Percentiles rank a stretch among this genome's conserved stretches.
These are phyloP conservation scores for Phytopythium litorale DNA, from an alignment of 352 stramenopile genomes.

Conservation along the genomic window DNA sequence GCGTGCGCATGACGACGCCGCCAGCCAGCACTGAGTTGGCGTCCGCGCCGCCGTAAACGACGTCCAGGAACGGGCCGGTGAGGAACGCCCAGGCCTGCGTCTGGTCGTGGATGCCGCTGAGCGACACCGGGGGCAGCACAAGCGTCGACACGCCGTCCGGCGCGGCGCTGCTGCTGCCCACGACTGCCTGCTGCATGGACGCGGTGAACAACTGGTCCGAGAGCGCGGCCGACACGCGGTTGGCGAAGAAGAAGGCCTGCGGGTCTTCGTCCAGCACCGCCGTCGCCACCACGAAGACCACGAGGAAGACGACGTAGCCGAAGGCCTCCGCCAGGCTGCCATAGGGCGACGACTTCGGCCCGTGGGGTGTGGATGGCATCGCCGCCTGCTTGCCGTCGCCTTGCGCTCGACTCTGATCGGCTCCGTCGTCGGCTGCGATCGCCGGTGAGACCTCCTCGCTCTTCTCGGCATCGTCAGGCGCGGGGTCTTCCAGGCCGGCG, in stretches of 20 bases:
- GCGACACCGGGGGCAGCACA: conserved; percentile 30
- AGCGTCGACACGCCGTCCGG: conserved; percentile 12
- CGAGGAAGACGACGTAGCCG: conserved; percentile 45
- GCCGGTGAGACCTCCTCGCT: conserved; percentile 2
- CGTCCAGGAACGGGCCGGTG: conserved; percentile 50
- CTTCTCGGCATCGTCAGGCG: conserved; percentile 1
- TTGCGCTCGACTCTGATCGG: background rate
- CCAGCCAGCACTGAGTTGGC: conserved; percentile 47
- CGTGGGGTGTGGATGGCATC: background rate
- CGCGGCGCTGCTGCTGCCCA: background rate
- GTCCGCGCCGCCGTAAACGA: conserved; percentile 34
- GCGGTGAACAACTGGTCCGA: conserved; percentile 45
- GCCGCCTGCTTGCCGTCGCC: background rate
- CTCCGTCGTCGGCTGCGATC: background rate
- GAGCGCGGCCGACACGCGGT: conserved; percentile 44
- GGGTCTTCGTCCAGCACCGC: conserved; percentile 39
- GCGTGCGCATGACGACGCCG: conserved; percentile 46
- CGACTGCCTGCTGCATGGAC: conserved; percentile 8
- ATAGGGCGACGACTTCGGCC: conserved; percentile 29
- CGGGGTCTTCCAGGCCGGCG: background rate
- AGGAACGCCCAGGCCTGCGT: conserved; percentile 63
- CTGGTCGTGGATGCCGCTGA: conserved; percentile 52
- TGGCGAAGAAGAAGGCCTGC: conserved; percentile 62
- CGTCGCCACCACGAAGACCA: conserved; percentile 55
- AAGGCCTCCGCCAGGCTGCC: conserved; percentile 47